phyloP scores from a whole-genome alignment of 2,329 filamentous ascomycete species.

The Colletotrichum tropicicola region DNA sequence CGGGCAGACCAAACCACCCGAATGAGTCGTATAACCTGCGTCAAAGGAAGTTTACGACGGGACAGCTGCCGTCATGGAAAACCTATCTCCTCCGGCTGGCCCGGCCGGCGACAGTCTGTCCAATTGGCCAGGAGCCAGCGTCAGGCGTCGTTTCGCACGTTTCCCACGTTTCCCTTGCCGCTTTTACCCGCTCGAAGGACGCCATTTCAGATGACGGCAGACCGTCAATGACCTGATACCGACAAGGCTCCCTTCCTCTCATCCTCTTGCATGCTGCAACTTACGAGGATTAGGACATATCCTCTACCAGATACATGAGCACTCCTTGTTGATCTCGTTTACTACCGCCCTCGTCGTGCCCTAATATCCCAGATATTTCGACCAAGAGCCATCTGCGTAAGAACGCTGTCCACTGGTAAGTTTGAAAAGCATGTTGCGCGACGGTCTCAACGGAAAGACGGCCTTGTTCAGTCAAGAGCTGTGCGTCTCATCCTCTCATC shows the following conservation, averaged over 20 bases:
- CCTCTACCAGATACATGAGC: neutral
- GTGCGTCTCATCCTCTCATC: neutral
- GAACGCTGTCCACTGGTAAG: neutral
- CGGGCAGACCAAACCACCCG: too few relatives aligned
- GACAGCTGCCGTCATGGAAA: neutral
- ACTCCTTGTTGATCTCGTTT: neutral
- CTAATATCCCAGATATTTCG: neutral
- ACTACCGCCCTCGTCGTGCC: neutral
- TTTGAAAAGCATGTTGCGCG: neutral
- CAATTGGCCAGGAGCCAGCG: neutral
- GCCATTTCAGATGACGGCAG: slow-evolving; percentile 3
- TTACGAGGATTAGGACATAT: too few relatives aligned
- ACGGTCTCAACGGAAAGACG: neutral
- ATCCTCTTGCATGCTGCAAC: neutral
- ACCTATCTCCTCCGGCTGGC: neutral
- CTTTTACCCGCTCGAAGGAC: neutral
- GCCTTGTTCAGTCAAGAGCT: neutral
- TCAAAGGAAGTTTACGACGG: neutral
- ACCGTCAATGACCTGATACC: neutral
- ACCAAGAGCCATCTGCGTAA: neutral
- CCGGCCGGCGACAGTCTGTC: neutral
- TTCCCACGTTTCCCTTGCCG: neutral
- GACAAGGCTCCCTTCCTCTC: neutral
- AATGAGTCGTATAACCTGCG: too few relatives aligned
- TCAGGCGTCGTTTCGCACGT: neutral